Conservation (phyloP, 495 filamentous ascomycete species). For the Penicillium angulare region DNA sequence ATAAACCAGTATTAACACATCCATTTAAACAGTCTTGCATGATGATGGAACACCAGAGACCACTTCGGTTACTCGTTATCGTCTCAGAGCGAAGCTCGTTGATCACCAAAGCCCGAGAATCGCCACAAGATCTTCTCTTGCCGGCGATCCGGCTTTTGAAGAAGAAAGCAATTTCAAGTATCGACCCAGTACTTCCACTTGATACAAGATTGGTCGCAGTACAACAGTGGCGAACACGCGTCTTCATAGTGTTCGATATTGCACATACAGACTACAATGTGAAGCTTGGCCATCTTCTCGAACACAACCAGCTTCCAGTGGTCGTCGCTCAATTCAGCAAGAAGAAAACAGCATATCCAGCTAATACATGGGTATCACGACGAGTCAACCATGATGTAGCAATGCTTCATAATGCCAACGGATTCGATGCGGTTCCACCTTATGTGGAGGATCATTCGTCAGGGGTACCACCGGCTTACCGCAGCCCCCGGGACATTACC, state of each 20-base stretch:
- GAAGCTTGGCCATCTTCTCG: constrained; percentile 24
- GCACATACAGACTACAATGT: constrained; percentile 22
- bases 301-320: constrained; percentile 27
- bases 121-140: constrained; percentile 18
- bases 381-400: constrained; percentile 27
- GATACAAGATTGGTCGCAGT: constrained; percentile 20
- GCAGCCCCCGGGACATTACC: constrained; percentile 22
- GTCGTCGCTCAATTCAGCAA: constrained; percentile 28
- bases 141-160: constrained; percentile 19
- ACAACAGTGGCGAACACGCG: constrained; percentile 24
- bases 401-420: constrained; percentile 27
- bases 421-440: constrained; percentile 23
- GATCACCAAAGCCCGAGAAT: constrained; percentile 14
- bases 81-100: constrained; percentile 24
- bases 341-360: constrained; percentile 21
- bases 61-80: constrained; percentile 23
- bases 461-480: constrained; percentile 21
- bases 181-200: neutral
- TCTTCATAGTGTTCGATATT: constrained; percentile 29
- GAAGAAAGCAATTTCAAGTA: constrained; percentile 3
- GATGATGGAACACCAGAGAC: constrained; percentile 11
- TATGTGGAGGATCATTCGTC: constrained; percentile 24
- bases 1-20: neutral
- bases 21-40: constrained; percentile 2
- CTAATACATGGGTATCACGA: constrained; percentile 20